Base-by-base conservation (phyloP, 768 basidiomycete genomes). In the Jaapia argillacea region DNA sequence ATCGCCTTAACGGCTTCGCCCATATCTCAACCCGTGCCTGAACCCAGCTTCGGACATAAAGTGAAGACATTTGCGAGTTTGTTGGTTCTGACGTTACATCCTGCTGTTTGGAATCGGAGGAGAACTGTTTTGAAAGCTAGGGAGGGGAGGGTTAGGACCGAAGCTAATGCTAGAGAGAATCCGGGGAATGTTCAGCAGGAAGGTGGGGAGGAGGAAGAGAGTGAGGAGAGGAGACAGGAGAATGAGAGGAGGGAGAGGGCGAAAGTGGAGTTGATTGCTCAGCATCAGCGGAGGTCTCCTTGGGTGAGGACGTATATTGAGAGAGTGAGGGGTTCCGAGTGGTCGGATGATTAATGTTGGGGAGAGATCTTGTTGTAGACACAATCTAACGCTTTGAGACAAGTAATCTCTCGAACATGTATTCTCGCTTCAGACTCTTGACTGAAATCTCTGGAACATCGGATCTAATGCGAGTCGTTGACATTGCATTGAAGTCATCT, bases 31-130 rank as follows among this genome's bases (percentile, higher is more conserved):
- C 56, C 57, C 16, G 69, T 72, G 41, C 81, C 80, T 6, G 31
- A 33, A 33, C 37, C 37, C 10, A 58, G 62, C 20, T 44, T 80
- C 4, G 51, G 64, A 6, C 76, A 71, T 53, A 81, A 75, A 52
- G 44, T 62, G 20, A 57, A 59, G 36, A 71, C 74, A 6, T 85
- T 87, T 54, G 48, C 76, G 24, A 62, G 65, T 24, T 60, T 87
- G 25, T 61, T 85, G 33, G 26, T 78, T 23, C 63, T 74, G 24
- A 85, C 83, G 13, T 56, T 83, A 26, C 78, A 85, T 55, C 85
- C 85, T 4, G 84, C 82, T 28, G 66, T 84, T 31, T 85, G 84
- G 75, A 78, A 85, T 54, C 71, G 76, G 47, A 67, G 85, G 52
- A 65, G 83, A 40, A 61, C 56, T 18, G 71, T 69, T 12, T 69